These are phyloP conservation scores for Globisporangium ultimum DNA, from an alignment of 352 stramenopile species.

Conservation along the genomic window DNA sequence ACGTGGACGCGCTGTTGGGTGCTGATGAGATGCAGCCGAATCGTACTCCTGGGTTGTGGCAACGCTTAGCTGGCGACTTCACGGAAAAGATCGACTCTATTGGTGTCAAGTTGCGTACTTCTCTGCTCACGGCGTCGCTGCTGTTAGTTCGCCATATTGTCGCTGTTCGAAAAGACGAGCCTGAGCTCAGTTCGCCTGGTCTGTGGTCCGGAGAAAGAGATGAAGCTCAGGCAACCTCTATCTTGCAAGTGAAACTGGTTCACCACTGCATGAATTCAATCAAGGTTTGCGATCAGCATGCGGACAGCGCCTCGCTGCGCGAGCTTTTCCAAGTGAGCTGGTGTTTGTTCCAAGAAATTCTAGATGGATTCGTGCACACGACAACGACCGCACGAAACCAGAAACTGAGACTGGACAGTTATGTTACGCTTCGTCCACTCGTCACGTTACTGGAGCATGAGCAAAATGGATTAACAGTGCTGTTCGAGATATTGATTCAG, in stretches of 20 bases:
- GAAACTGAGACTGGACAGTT: constrained; percentile 33
- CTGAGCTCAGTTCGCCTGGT: background rate
- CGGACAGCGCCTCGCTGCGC: constrained; percentile 9
- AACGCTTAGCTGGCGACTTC: constrained; percentile 27
- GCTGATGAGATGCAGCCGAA: constrained; percentile 3
- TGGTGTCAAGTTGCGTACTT: constrained; percentile 27
- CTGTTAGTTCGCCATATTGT: constrained; percentile 50
- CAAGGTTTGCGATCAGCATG: constrained; percentile 31
- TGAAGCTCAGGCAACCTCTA: constrained; percentile 11
- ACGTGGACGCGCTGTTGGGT: constrained; percentile 2
- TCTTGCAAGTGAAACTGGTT: constrained; percentile 48
- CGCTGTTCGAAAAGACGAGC: constrained; percentile 13
- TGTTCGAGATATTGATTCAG: constrained; percentile 51
- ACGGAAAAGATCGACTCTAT: constrained; percentile 23
- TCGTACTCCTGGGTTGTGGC: constrained; percentile 17
- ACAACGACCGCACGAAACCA: constrained; percentile 21
- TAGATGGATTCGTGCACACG: constrained; percentile 38
- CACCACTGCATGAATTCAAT: constrained; percentile 54
- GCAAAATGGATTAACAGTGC: constrained; percentile 36
- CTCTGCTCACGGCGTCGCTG: constrained; percentile 46
- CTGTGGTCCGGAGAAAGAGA: background rate
- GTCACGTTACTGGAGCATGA: constrained; percentile 48
- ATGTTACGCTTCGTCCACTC: constrained; percentile 39
- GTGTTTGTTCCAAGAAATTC: constrained; percentile 52
- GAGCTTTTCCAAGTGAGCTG: constrained; percentile 63